Base-by-base conservation (phyloP, 106 monocot genomes). In the Platanthera zijinensis region DNA sequence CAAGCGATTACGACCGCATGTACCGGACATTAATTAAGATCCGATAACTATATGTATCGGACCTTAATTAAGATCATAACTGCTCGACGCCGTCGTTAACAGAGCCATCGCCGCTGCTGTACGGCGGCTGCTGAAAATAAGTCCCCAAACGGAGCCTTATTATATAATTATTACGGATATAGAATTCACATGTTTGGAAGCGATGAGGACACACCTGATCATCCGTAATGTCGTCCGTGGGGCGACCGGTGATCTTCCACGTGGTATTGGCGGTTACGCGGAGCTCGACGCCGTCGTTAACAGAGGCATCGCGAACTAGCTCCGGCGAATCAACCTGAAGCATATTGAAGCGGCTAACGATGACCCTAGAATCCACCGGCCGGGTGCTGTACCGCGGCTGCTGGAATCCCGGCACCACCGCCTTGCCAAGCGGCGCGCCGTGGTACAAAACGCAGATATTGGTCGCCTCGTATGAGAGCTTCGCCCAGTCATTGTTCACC, bases 351-450 rank as follows among this genome's bases (percentile, higher is more conserved):
- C 82, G 83, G 76, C 70, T 68, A 15, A 94, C 87, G 48, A 39
- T 88, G 48, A 94, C 79, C 10, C 72, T 74, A 30, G 83, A 87
- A 77, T 82, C 64, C 54, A 94, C 77, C 15, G 84, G 54, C 13
- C 92, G 76, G 39, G 68, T 71, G 19, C 82, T 81, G 77, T 89
- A 84, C 2, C 91, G 89, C 51, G 89, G 89, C 81, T 87, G 91
- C 54, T 83, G 77, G 84, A 95, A 95, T 19, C 81, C 85, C 8
- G 89, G 95, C 10, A 95, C 80, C 28, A 53, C 71, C 45, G 89
- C 95, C 3, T 83, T 62, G 19, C 95, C 95, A 12, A 95, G 87
- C 61, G 95, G 95, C 13, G 92, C 89, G 51, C 95, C 95, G 63
- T 80, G 82, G 86, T 95, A 88, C 86, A 95, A 85, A 39, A 95